These are phyloP conservation scores for Cyberlindnera maritima DNA, from an alignment of 805 yeast genomes.

Conservation along the genomic window DNA sequence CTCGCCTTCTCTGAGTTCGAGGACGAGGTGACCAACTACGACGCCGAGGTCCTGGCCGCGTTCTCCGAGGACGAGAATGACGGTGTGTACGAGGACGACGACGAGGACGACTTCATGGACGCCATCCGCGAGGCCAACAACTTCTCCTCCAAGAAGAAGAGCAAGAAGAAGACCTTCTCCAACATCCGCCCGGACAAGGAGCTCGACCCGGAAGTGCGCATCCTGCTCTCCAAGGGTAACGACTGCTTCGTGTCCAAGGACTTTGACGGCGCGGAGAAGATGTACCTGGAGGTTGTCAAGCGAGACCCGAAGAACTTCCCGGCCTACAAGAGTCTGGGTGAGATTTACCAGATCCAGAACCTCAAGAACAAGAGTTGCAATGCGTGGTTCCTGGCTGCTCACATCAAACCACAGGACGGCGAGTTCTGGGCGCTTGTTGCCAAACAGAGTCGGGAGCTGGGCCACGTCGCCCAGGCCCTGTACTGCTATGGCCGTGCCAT, in stretches of 20 bases:
- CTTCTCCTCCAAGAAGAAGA: constrained; percentile 46
- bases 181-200: constrained; percentile 36
- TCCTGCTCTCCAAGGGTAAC: constrained; percentile 67
- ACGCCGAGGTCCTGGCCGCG: constrained; percentile 34
- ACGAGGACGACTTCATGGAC: constrained; percentile 49
- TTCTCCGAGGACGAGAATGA: constrained; percentile 34
- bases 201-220: constrained; percentile 70
- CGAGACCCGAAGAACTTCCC: constrained; percentile 74
- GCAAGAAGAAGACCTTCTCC: constrained; percentile 32
- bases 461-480: constrained; percentile 71
- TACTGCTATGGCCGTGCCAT: constrained; percentile 74
- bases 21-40: constrained; percentile 16
- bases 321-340: constrained; percentile 88
- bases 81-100: constrained; percentile 37
- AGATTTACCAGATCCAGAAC: constrained; percentile 69
- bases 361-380: constrained; percentile 69
- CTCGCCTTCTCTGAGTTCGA: constrained; percentile 7
- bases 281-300: constrained; percentile 68
- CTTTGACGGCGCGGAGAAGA: constrained; percentile 53
- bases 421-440: constrained; percentile 80
- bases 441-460: constrained; percentile 58
- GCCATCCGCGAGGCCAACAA: constrained; percentile 68
- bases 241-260: constrained; percentile 73
- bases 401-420: constrained; percentile 69
- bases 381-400: constrained; percentile 81